Evolutionary conservation across 148 eudicot genomes (phyloP).

Genomic region (Vaccinium macrocarpon): DNA sequence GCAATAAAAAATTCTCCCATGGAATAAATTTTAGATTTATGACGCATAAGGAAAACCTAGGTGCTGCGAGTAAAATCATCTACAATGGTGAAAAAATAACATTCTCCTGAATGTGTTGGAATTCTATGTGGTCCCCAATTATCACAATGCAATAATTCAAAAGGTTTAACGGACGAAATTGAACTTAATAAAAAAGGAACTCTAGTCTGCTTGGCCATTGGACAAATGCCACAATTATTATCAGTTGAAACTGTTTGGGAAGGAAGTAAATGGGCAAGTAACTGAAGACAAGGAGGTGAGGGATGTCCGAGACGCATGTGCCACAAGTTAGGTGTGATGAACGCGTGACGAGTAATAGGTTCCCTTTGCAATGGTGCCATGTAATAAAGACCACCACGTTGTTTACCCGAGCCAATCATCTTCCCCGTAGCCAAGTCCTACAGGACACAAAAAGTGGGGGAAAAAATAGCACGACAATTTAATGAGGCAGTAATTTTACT

Average conservation of each 20-base stretch:
- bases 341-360: too few species aligned
- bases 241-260: background rate
- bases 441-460: background rate
- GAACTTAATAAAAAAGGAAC: too few species aligned
- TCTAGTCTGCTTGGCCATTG: too few species aligned
- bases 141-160: background rate
- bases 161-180: too few species aligned
- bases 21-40: background rate
- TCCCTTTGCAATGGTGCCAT: background rate
- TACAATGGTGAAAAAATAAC: too few species aligned
- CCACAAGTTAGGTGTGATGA: background rate
- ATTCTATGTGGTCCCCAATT: background rate
- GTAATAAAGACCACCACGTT: too few species aligned
- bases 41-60: too few species aligned
- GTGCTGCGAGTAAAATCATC: too few species aligned
- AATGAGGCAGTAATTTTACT: background rate
- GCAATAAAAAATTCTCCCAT: background rate
- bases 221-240: too few species aligned
- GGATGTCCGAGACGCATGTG: background rate
- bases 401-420: too few species aligned
- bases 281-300: background rate
- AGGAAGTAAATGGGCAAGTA: background rate
- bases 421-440: too few species aligned
- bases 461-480: slow-evolving; percentile 3
- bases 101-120: too few species aligned